phyloP scores from a whole-genome alignment of 2,329 filamentous ascomycete genomes.

The Venturia carpophila region DNA sequence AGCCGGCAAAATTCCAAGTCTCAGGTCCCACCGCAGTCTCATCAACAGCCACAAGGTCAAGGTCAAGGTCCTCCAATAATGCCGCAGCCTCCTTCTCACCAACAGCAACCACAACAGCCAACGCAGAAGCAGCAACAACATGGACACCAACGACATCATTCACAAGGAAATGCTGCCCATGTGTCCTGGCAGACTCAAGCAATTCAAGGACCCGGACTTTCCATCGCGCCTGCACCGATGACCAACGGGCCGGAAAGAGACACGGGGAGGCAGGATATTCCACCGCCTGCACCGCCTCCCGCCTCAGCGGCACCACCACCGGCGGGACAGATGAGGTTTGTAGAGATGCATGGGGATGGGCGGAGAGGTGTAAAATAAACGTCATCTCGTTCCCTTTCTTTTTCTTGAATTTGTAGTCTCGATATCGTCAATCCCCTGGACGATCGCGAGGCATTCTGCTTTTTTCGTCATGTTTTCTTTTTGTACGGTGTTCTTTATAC shows the following conservation, averaged over 20 bases:
- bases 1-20: conserved; percentile 7
- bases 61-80: neutral
- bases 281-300: neutral
- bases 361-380: neutral
- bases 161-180: neutral
- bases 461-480: neutral
- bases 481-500: neutral
- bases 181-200: neutral
- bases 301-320: neutral
- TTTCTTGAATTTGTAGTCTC: too few relatives aligned
- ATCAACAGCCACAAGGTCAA: neutral
- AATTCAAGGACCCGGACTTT: neutral
- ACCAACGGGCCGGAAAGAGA: neutral
- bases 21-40: neutral
- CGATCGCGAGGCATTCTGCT: neutral
- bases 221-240: neutral
- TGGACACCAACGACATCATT: neutral
- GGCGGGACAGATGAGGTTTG: conserved; percentile 11
- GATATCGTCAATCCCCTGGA: too few relatives aligned
- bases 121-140: neutral
- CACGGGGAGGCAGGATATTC: neutral
- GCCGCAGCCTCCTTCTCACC: neutral
- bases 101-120: neutral
- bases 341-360: conserved; percentile 15
- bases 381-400: neutral